Evolutionary conservation across 225 moss, liverwort and hornwort genomes (phyloP).

Genomic region (Climacium dendroides): DNA sequence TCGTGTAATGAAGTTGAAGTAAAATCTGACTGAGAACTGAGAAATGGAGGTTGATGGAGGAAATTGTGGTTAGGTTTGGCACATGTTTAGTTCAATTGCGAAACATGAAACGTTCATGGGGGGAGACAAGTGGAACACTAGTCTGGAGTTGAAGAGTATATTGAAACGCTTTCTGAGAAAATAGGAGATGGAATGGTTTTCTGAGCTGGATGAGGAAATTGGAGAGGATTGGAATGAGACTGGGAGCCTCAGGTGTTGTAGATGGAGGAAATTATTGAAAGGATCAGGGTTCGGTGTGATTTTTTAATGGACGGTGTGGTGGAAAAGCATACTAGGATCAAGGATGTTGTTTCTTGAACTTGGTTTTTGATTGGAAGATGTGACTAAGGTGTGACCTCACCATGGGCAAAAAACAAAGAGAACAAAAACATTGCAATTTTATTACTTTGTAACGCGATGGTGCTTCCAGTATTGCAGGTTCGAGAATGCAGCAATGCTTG

Average conservation of each 20-base stretch:
- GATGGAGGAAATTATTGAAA: not conserved
- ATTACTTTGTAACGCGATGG: not conserved
- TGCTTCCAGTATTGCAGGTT: slow-evolving; percentile 17
- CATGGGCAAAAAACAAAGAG: not conserved
- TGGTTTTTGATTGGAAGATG: not conserved
- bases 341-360: not conserved
- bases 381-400: not conserved
- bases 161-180: not conserved
- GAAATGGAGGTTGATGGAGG: not conserved
- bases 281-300: not conserved
- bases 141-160: not conserved
- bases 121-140: not conserved
- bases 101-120: not conserved
- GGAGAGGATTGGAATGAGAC: not conserved
- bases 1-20: not conserved
- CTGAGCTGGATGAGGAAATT: not conserved
- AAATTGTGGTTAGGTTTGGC: not conserved
- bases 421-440: not conserved
- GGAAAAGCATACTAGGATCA: not conserved
- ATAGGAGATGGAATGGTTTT: not conserved
- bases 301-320: not conserved
- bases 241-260: not conserved
- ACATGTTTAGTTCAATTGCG: not conserved
- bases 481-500: not conserved
- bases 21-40: not conserved